phyloP scores from a whole-genome alignment of 2,329 filamentous ascomycete species.

The Neonectria magnoliae region DNA sequence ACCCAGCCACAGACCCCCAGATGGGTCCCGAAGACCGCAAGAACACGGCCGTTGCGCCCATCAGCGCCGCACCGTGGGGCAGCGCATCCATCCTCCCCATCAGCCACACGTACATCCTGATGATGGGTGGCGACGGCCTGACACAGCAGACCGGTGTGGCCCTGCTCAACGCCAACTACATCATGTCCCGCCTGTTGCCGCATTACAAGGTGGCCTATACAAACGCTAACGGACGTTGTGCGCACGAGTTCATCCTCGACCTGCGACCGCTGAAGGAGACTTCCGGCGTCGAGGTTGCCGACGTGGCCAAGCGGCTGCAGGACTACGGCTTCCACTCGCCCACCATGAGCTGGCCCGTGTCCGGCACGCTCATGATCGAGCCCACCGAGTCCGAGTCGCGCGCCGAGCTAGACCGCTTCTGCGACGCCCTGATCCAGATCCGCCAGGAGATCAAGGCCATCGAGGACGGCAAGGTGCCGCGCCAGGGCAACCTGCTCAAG shows the following conservation, averaged over 20 bases:
- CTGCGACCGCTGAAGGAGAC: slow-evolving; percentile 85
- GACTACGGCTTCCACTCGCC: slow-evolving; percentile 98
- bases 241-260: slow-evolving; percentile 97
- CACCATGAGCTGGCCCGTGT: slow-evolving; percentile 96
- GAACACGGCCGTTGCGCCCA: slow-evolving; percentile 56
- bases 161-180: slow-evolving; percentile 95
- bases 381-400: slow-evolving; percentile 94
- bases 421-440: slow-evolving; percentile 88
- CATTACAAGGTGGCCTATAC: slow-evolving; percentile 95
- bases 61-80: slow-evolving; percentile 75
- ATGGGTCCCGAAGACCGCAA: slow-evolving; percentile 56
- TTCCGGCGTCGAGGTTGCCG: slow-evolving; percentile 87
- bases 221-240: slow-evolving; percentile 87
- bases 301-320: slow-evolving; percentile 94
- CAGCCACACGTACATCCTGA: slow-evolving; percentile 93
- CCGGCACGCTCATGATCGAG: slow-evolving; percentile 97
- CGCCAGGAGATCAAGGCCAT: slow-evolving; percentile 84
- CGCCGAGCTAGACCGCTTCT: slow-evolving; percentile 92
- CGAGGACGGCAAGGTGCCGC: slow-evolving; percentile 81
- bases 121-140: slow-evolving; percentile 81
- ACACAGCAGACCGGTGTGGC: slow-evolving; percentile 92
- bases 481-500: slow-evolving; percentile 85
- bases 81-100: slow-evolving; percentile 94
- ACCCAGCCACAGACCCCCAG: slow-evolving; percentile 42
- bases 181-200: slow-evolving; percentile 84